A percentile compares a stretch with the other conserved stretches of the same genome.
Evolutionary conservation across 192 early-diverging fungal species (phyloP).

Genomic region (Coemansia sp.): DNA sequence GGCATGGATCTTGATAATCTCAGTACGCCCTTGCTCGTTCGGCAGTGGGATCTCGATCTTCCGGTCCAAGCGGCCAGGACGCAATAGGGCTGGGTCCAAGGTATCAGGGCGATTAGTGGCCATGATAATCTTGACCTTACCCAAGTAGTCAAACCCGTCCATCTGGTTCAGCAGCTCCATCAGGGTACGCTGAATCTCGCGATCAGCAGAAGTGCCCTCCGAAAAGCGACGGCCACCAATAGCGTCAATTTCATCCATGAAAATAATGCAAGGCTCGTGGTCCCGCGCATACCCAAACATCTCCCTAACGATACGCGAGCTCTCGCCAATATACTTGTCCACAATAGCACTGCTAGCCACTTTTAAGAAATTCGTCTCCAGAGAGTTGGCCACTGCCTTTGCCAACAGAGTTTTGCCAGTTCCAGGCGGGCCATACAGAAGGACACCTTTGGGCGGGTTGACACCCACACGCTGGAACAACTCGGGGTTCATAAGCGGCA

Average conservation of each 20-base stretch:
- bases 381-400: conserved; percentile 93
- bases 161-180: conserved; percentile 99
- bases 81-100: conserved; percentile 94
- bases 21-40: conserved; percentile 95
- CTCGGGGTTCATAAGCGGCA: conserved; percentile 98
- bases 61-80: conserved; percentile 96
- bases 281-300: conserved; percentile 99
- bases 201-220: conserved; percentile 99
- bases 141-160: conserved; percentile 99
- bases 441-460: conserved; percentile 97
- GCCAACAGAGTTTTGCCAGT: conserved; percentile 98
- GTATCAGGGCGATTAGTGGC: conserved; percentile 99
- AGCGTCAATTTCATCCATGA: conserved; percentile 99
- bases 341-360: conserved; percentile 99
- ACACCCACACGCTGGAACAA: conserved; percentile 97
- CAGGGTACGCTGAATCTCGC: conserved; percentile 98
- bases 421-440: conserved; percentile 96
- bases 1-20: conserved; percentile 98
- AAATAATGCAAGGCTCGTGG: conserved; percentile 99
- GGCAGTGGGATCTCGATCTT: conserved; percentile 99
- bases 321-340: conserved; percentile 99
- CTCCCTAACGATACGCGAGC: conserved; percentile 94
- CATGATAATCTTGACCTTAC: conserved; percentile 99
- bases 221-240: conserved; percentile 99
- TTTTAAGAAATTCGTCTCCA: conserved; percentile 99